Conservation (phyloP, 2,329 filamentous ascomycete genomes). For the Cladosporium halotolerans region DNA sequence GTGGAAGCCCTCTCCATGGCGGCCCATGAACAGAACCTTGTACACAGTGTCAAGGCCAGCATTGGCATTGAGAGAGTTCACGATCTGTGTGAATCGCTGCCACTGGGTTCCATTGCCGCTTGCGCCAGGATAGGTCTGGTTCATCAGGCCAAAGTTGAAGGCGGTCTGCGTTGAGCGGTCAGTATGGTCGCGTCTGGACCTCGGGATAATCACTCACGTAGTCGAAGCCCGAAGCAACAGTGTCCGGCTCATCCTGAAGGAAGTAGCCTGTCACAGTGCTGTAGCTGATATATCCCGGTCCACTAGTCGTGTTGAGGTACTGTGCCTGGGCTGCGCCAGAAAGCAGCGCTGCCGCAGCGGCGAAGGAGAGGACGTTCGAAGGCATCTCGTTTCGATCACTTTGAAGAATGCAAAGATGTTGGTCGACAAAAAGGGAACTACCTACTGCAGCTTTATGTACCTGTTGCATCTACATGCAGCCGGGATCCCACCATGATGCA, state of each 20-base stretch:
- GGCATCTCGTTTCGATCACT: not conserved
- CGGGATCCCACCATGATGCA: too few relatives aligned
- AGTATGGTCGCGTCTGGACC: not conserved
- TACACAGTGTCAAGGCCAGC: conserved; percentile 51
- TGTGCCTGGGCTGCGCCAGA: conserved; percentile 10
- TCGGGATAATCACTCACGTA: conserved; percentile 44
- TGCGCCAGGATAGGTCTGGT: conserved; percentile 54
- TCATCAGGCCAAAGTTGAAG: conserved; percentile 60
- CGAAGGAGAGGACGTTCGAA: not conserved
- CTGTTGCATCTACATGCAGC: too few relatives aligned
- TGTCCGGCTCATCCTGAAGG: conserved; percentile 55
- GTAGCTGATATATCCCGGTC: conserved; percentile 47
- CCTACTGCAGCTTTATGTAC: too few relatives aligned
- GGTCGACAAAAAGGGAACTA: not conserved
- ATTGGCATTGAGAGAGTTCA: conserved; percentile 50
- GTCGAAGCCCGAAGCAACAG: conserved; percentile 53
- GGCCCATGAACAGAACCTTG: conserved; percentile 63
- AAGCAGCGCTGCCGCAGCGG: conserved; percentile 1
- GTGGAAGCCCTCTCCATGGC: conserved; percentile 62
- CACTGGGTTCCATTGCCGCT: conserved; percentile 52
- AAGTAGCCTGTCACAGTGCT: conserved; percentile 58
- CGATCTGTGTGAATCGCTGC: conserved; percentile 57
- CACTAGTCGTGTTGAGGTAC: conserved; percentile 10
- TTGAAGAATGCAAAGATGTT: not conserved
- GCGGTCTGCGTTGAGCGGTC: conserved; percentile 40